Percentiles rank a stretch among this genome's conserved stretches.
Conservation (phyloP, 1,139 yeast genomes). For the Debaryomycetaceae sp. region DNA sequence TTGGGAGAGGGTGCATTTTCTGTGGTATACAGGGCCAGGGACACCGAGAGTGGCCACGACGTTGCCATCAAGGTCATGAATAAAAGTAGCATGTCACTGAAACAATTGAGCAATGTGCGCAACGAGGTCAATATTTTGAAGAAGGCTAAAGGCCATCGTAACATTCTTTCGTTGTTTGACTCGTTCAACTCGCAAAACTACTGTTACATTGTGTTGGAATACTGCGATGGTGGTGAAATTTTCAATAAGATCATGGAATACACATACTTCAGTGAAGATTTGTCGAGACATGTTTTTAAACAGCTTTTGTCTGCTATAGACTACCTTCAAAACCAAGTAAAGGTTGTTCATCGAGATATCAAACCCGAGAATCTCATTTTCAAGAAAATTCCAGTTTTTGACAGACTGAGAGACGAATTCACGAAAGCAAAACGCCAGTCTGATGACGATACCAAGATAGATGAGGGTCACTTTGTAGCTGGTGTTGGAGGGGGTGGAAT, state of each 20-base stretch:
- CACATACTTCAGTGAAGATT: slow-evolving; percentile 85
- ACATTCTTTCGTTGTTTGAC: slow-evolving; percentile 68
- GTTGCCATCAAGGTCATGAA: slow-evolving; percentile 87
- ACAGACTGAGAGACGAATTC: slow-evolving; percentile 42
- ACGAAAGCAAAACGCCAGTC: slow-evolving; percentile 52
- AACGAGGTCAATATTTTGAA: slow-evolving; percentile 88
- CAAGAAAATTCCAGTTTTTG: slow-evolving; percentile 40
- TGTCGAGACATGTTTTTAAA: slow-evolving; percentile 77
- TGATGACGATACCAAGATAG: slow-evolving; percentile 74
- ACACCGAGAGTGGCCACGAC: slow-evolving; percentile 38
- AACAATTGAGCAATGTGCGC: slow-evolving; percentile 57
- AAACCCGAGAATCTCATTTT: slow-evolving; percentile 91
- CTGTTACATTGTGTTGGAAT: slow-evolving; percentile 80
- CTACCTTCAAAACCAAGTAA: slow-evolving; percentile 70
- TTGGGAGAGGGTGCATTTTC: slow-evolving; percentile 92
- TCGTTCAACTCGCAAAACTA: slow-evolving; percentile 53
- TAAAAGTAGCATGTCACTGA: slow-evolving; percentile 51
- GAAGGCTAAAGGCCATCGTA: slow-evolving; percentile 58
- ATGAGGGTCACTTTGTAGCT: slow-evolving; percentile 79
- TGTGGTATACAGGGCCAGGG: slow-evolving; percentile 71
- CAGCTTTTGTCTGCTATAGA: slow-evolving; percentile 83
- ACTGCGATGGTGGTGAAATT: slow-evolving; percentile 90
- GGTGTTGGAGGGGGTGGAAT: slow-evolving; percentile 89
- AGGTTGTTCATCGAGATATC: slow-evolving; percentile 91
- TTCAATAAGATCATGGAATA: slow-evolving; percentile 89